These are phyloP conservation scores for Nothomitra cinnamomea DNA, from an alignment of 2,329 filamentous ascomycete genomes.

Conservation along the genomic window DNA sequence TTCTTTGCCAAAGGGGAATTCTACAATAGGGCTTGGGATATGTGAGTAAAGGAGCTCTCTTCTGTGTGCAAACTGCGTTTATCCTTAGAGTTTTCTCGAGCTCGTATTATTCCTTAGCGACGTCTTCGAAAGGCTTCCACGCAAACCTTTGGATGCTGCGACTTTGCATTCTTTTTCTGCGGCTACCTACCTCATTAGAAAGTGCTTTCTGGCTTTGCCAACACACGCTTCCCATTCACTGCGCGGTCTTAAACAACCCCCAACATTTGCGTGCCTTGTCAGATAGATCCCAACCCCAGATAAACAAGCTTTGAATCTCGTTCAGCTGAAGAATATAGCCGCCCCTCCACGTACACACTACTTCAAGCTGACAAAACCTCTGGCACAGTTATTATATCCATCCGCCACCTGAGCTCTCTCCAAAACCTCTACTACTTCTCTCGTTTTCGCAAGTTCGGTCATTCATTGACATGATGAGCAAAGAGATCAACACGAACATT, in stretches of 20 bases:
- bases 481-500: constrained; percentile 34
- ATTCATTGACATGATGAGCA: constrained; percentile 49
- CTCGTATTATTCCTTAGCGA: no score
- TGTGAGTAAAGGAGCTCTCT: constrained; percentile 37
- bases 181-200: no score
- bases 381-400: constrained; percentile 47
- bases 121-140: no score
- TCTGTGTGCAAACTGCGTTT: not conserved
- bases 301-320: not conserved
- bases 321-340: no score
- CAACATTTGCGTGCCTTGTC: no score
- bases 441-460: constrained; percentile 45
- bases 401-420: constrained; percentile 28
- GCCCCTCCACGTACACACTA: not conserved
- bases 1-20: constrained; percentile 27
- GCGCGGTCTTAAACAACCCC: no score
- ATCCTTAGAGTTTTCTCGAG: no score
- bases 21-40: constrained; percentile 45
- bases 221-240: no score
- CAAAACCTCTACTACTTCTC: constrained; percentile 47
- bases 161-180: no score
- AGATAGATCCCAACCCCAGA: no score
- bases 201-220: no score
- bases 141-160: no score
- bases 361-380: constrained; percentile 8